A percentile compares a stretch with the other conserved stretches of the same genome.
Evolutionary conservation across 179 eudicot species (phyloP).

Genomic region (Beta lomatogona): DNA sequence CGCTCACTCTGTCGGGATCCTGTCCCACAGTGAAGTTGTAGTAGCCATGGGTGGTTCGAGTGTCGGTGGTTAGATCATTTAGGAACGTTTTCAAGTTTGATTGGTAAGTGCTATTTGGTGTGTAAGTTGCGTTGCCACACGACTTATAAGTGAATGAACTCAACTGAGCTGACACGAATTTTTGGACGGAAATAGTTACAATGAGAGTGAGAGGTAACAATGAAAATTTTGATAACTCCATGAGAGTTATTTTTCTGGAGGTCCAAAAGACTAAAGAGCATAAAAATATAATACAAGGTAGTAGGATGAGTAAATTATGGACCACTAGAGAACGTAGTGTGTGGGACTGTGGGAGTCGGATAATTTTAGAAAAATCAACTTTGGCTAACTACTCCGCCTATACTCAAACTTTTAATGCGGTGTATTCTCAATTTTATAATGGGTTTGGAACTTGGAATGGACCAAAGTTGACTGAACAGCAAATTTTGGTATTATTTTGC

Average conservation of each 20-base stretch:
- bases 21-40: conserved; percentile 33
- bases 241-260: not conserved
- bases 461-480: too few relatives aligned
- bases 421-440: too few relatives aligned
- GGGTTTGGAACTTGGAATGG: too few relatives aligned
- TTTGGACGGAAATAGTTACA: not conserved
- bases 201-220: not conserved
- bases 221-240: not conserved
- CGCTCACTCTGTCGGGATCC: conserved; percentile 13
- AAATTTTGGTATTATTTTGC: too few relatives aligned
- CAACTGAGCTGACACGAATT: not conserved
- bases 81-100: conserved; percentile 37
- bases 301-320: too few relatives aligned
- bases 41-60: conserved; percentile 30
- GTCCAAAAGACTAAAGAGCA: too few relatives aligned
- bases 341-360: too few relatives aligned
- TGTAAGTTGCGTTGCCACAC: conserved; percentile 22
- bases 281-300: too few relatives aligned
- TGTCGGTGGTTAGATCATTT: conserved; percentile 25
- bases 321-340: too few relatives aligned
- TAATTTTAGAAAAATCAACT: too few relatives aligned
- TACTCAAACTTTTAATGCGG: too few relatives aligned
- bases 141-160: not conserved
- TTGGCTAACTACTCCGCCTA: too few relatives aligned
- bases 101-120: conserved; percentile 32